Evolutionary conservation across 306 rosid species (phyloP), one percentile per base, ranked within the genome.

Genomic region (Acacia melanoxylon): DNA sequence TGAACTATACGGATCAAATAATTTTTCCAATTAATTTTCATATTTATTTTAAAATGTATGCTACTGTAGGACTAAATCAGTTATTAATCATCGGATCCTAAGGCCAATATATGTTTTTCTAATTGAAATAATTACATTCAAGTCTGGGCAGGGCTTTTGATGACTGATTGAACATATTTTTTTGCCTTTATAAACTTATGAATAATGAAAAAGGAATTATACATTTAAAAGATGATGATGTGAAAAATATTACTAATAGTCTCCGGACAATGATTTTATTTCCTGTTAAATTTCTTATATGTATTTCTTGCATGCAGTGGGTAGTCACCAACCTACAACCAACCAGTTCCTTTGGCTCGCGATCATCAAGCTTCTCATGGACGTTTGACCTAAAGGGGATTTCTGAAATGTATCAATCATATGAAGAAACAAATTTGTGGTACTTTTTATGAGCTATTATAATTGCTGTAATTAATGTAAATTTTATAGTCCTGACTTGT

Each of bases 371-470:
- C 86, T 89, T 93, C 84, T 87, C 96, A 75, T 95, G 99, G 99
- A 85, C 63, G 61, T 92, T 95, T 80, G 94, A 95, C 87, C 91
- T 93, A 82, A 86, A 80, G 80, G 99, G 99, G 69, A 93, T 95
- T 52, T 78, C 92, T 42, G 98, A 95, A 81, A 86, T 95, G 98
- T 93, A 92, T 88, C 89, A 79, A 75, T 93, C 99, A 71, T 95
- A 95, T 40, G 99, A 95, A 88, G 98, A 92, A 70, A 85, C 96
- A 81, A 93, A 93, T 84, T 73, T 93, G 80, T 95, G 99, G 99
- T 93, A 93, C 44, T 27, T 52, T 31, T 66, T 67, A 68, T 59
- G 52, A 80, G 73, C 77, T 69, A 5, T 79, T 74, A 78, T 70
- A 54, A 75, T 40, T 56, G 49, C 78, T 22, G 59, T 69, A 25